These are phyloP conservation scores for Haemoproteus tartakovskyi DNA, from an alignment of 169 alveolate species.

Conservation along the genomic window DNA sequence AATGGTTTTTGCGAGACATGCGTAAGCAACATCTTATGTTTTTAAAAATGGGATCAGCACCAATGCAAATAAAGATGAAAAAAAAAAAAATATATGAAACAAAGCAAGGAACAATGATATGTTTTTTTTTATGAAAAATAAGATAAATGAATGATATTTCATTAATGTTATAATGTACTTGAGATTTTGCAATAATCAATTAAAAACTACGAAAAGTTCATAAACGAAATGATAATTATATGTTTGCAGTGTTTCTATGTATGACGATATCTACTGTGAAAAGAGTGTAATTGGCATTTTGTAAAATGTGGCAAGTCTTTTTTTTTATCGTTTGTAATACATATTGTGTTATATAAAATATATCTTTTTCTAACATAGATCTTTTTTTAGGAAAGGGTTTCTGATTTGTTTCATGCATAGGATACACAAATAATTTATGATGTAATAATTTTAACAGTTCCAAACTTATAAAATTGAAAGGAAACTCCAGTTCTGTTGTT, in stretches of 20 bases:
- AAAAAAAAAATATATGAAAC: no score
- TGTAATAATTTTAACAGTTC: slow-evolving; percentile 20
- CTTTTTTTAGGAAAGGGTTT: slow-evolving; percentile 5
- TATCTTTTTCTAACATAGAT: slow-evolving; percentile 39
- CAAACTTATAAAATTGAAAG: not conserved
- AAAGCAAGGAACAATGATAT: no score
- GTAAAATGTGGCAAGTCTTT: not conserved
- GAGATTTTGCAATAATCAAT: no score
- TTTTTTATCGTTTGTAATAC: slow-evolving; percentile 8
- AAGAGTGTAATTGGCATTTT: not conserved
- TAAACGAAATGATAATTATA: not conserved
- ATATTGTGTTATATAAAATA: slow-evolving; percentile 20
- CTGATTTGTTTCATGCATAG: not conserved
- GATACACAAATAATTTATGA: slow-evolving; percentile 2
- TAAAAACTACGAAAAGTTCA: not conserved
- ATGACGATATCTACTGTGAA: slow-evolving; percentile 24
- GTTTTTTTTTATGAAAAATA: no score
- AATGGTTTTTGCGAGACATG: no score
- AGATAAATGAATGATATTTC: no score
- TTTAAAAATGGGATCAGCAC: no score
- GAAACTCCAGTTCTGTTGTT: slow-evolving; percentile 2
- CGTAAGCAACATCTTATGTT: no score
- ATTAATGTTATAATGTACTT: no score
- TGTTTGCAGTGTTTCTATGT: not conserved
- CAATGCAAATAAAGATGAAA: no score